These are phyloP conservation scores for Ajuga chamaepitys DNA, from an alignment of 257 asterid genomes.

Conservation along the genomic window DNA sequence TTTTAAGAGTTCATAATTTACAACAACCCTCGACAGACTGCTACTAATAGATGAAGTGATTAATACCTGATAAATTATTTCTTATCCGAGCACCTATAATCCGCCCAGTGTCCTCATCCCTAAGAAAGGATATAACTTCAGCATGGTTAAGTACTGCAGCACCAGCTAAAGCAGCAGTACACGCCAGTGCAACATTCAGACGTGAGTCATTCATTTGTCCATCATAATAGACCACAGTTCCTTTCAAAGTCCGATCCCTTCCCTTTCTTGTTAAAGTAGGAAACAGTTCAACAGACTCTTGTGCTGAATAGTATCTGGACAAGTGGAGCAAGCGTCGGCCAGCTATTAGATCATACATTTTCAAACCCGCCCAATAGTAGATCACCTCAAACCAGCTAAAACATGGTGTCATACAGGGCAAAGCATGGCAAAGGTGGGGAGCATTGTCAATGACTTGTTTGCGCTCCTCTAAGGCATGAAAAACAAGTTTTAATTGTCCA, in stretches of 20 bases:
- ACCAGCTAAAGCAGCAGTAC: slow-evolving; percentile 94
- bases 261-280: slow-evolving; percentile 86
- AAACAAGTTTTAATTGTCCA: slow-evolving; percentile 90
- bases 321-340: slow-evolving; percentile 77
- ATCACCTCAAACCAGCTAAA: slow-evolving; percentile 88
- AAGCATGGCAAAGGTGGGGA: slow-evolving; percentile 88
- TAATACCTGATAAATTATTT: slow-evolving; percentile 67
- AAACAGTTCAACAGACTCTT: slow-evolving; percentile 81
- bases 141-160: slow-evolving; percentile 93
- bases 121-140: slow-evolving; percentile 67
- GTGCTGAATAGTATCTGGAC: slow-evolving; percentile 85
- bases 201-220: slow-evolving; percentile 99
- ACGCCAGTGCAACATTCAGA: slow-evolving; percentile 78
- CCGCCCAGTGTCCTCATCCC: slow-evolving; percentile 58
- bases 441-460: slow-evolving; percentile 91
- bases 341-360: slow-evolving; percentile 93
- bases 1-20: background rate
- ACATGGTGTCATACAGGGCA: slow-evolving; percentile 99
- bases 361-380: slow-evolving; percentile 95
- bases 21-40: background rate
- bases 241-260: slow-evolving; percentile 70
- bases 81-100: slow-evolving; percentile 79
- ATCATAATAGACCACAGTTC: slow-evolving; percentile 96
- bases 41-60: background rate
- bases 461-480: slow-evolving; percentile 93